phyloP scores from a whole-genome alignment of 2,329 filamentous ascomycete species.

The Fusarium graminum region DNA sequence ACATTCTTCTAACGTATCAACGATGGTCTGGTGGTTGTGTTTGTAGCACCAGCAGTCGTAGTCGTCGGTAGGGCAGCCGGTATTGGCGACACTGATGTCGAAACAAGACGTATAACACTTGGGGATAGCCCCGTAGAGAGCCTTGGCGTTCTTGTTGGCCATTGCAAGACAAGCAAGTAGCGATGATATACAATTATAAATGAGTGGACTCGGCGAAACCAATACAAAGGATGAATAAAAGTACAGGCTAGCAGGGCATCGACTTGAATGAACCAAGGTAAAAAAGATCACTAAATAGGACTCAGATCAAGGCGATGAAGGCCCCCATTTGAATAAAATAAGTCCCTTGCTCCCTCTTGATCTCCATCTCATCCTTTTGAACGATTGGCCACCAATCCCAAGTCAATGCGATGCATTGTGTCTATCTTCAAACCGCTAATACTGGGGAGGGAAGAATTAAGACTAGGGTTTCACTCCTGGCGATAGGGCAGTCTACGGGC shows the following conservation, averaged over 20 bases:
- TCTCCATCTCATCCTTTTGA: conserved; percentile 6
- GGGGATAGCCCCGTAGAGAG: conserved; percentile 39
- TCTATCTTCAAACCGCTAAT: conserved; percentile 18
- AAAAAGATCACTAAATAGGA: conserved; percentile 12
- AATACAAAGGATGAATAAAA: not conserved
- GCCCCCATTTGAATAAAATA: conserved; percentile 23
- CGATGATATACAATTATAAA: not conserved
- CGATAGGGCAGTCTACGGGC: conserved; percentile 19
- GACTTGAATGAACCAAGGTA: not conserved
- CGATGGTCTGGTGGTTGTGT: conserved; percentile 44
- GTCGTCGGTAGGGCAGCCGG: conserved; percentile 40
- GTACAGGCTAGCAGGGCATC: conserved; percentile 4
- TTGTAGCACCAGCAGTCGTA: conserved; percentile 48
- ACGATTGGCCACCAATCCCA: conserved; percentile 6
- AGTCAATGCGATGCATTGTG: conserved; percentile 10
- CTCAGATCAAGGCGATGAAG: conserved; percentile 10
- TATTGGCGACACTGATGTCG: conserved; percentile 42
- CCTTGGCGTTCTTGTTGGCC: conserved; percentile 41
- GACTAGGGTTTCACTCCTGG: conserved; percentile 19
- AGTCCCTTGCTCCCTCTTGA: conserved; percentile 11
- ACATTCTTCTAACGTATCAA: conserved; percentile 44
- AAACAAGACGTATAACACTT: conserved; percentile 42
- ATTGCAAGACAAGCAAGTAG: conserved; percentile 5
- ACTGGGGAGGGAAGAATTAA: not conserved
- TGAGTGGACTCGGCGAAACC: not conserved